phyloP scores from a whole-genome alignment of 2,329 filamentous ascomycete genomes.

The Aspergillus viridinutans region DNA sequence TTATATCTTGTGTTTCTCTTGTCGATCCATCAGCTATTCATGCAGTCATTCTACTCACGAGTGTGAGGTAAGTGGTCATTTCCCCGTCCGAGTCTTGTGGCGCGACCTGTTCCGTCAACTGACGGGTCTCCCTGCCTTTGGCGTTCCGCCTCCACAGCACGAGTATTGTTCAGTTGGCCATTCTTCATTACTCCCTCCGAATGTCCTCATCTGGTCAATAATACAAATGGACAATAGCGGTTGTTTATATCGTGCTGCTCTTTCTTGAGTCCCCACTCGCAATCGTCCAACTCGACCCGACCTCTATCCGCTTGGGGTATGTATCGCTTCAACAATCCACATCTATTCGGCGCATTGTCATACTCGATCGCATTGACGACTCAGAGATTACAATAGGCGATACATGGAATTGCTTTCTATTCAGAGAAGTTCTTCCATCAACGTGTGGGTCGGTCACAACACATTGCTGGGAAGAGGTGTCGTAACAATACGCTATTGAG shows the following conservation, averaged over 20 bases:
- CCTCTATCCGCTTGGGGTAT: not conserved
- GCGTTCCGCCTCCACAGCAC: not conserved
- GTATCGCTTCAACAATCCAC: not conserved
- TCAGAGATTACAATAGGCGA: not conserved
- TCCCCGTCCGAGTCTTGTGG: not conserved
- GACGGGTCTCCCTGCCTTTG: not conserved
- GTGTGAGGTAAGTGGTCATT: constrained; percentile 7
- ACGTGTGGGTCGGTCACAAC: not conserved
- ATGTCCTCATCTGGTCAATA: not conserved
- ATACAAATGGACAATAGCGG: not conserved
- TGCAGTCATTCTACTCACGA: not conserved
- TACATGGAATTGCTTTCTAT: not conserved
- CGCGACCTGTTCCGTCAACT: not conserved
- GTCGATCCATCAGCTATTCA: not conserved
- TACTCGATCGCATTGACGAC: not conserved
- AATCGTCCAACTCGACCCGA: not conserved
- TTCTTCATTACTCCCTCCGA: not conserved
- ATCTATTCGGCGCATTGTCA: not conserved
- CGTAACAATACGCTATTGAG: not conserved
- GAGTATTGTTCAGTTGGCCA: not conserved
- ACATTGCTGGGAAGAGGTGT: not conserved
- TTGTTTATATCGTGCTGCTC: not conserved
- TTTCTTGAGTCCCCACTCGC: not conserved
- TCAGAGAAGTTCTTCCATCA: not conserved
- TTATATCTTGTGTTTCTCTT: not conserved